Conservation (phyloP, 2,329 filamentous ascomycete species). For the Stagonosporopsis chrysanthemi region DNA sequence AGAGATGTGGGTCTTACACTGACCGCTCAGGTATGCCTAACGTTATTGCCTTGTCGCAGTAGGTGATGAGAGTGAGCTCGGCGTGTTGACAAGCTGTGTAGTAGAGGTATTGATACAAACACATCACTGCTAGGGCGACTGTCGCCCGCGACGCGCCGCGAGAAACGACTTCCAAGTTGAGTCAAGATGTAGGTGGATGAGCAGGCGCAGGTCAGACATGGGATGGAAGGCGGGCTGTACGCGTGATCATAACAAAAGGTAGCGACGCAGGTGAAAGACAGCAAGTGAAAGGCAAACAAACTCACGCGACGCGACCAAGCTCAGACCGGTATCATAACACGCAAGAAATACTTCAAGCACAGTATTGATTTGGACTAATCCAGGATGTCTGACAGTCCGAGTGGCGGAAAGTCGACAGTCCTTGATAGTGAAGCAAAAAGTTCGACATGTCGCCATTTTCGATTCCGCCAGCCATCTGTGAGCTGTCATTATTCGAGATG, state of each 20-base stretch:
- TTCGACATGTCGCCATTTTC: no score
- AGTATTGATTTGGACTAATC: no score
- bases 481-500: background rate
- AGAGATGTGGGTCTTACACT: background rate
- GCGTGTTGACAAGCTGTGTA: conserved; percentile 43
- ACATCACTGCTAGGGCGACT: conserved; percentile 38
- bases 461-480: background rate
- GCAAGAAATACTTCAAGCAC: no score
- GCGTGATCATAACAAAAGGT: background rate
- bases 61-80: conserved; percentile 39
- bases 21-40: conserved; percentile 32
- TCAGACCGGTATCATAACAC: no score
- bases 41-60: conserved; percentile 42
- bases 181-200: background rate
- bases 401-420: no score
- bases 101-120: conserved; percentile 46
- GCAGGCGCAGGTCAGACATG: background rate
- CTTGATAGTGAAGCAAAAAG: no score
- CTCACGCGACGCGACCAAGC: background rate
- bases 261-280: background rate
- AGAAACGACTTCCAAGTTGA: conserved; percentile 3
- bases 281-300: background rate
- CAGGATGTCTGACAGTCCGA: no score
- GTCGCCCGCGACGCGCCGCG: conserved; percentile 17
- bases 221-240: background rate